These are phyloP conservation scores for Balakata baccata DNA, from an alignment of 345 rosid species.

Conservation along the genomic window DNA sequence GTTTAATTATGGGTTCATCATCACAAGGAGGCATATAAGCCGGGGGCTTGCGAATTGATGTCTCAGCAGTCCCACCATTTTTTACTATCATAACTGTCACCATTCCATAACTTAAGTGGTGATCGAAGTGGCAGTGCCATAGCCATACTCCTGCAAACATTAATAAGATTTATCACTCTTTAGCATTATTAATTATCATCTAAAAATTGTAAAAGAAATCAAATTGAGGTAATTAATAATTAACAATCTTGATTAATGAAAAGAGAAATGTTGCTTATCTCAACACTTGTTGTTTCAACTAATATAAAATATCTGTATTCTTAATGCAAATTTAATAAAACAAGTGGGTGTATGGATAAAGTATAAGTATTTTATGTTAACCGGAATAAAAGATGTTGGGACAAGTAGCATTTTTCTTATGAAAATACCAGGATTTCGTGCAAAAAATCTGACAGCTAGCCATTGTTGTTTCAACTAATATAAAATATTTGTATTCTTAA, in stretches of 20 bases:
- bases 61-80: constrained; percentile 26
- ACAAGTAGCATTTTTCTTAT: too few relatives aligned
- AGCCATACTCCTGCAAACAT: neutral
- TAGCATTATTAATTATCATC: neutral
- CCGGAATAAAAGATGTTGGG: too few relatives aligned
- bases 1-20: neutral
- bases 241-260: too few relatives aligned
- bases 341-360: too few relatives aligned
- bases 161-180: neutral
- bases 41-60: constrained; percentile 17
- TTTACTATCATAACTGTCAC: constrained; percentile 25
- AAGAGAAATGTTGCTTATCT: too few relatives aligned
- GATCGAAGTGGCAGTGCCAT: constrained; percentile 25
- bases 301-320: too few relatives aligned
- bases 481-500: too few relatives aligned
- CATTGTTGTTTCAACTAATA: too few relatives aligned
- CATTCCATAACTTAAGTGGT: constrained; percentile 34
- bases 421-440: constrained; percentile 17
- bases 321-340: too few relatives aligned
- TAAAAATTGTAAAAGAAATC: neutral
- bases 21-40: constrained; percentile 27
- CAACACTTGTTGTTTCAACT: too few relatives aligned
- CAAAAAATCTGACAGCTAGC: constrained; percentile 15
- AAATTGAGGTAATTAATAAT: too few relatives aligned
- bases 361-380: too few relatives aligned